phyloP scores from a whole-genome alignment of 2,329 filamentous ascomycete genomes.

The Colletotrichum echinochloae region DNA sequence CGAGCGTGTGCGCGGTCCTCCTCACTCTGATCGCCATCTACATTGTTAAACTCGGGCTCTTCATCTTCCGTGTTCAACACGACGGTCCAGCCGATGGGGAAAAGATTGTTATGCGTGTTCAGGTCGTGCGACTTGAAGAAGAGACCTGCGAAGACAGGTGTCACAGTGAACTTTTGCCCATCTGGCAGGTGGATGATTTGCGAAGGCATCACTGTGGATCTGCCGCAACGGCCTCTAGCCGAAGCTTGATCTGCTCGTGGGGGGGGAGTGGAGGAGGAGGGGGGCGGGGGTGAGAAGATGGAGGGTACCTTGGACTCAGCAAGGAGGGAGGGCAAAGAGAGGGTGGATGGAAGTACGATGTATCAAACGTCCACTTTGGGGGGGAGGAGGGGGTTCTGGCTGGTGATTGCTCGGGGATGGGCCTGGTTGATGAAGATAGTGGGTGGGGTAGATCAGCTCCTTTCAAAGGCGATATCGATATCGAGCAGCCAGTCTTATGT shows the following conservation, averaged over 20 bases:
- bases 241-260: slow-evolving; percentile 1
- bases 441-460: slow-evolving; percentile 37
- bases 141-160: slow-evolving; percentile 89
- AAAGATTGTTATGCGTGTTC: slow-evolving; percentile 74
- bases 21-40: slow-evolving; percentile 48
- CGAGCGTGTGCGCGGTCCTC: slow-evolving; percentile 43
- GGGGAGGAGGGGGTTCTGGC: neutral
- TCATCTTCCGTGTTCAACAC: slow-evolving; percentile 78
- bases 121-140: slow-evolving; percentile 88
- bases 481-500: slow-evolving; percentile 25
- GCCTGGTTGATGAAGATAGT: slow-evolving; percentile 20
- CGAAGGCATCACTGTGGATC: slow-evolving; percentile 49
- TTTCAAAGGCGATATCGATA: slow-evolving; percentile 10
- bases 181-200: slow-evolving; percentile 81
- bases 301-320: slow-evolving; percentile 8
- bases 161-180: slow-evolving; percentile 84
- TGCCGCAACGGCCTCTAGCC: slow-evolving; percentile 15
- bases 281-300: neutral
- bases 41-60: slow-evolving; percentile 40
- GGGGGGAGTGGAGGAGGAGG: neutral
- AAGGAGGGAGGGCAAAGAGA: neutral
- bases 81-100: slow-evolving; percentile 91
- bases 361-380: neutral
- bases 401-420: neutral
- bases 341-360: neutral